phyloP scores from a whole-genome alignment of 352 stramenopile species.

The Phytophthora agathidicida region DNA sequence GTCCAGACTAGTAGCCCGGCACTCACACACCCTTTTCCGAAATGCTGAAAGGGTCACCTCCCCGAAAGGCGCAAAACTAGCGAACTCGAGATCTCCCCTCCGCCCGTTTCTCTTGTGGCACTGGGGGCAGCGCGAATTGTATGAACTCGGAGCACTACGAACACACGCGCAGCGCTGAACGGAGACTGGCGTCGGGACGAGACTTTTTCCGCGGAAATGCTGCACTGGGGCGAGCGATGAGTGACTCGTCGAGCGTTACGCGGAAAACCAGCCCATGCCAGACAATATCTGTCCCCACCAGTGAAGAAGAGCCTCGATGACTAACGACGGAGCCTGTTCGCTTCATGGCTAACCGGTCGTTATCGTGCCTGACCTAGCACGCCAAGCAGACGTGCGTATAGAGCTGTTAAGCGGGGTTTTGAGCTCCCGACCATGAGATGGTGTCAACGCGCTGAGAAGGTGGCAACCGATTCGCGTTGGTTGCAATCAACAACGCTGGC shows the following conservation, averaged over 20 bases:
- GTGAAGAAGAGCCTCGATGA: no score
- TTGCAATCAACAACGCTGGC: conserved; percentile 1
- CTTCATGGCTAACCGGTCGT: no score
- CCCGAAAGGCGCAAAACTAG: conserved; percentile 6
- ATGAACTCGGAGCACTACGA: no score
- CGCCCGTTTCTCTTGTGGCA: no score
- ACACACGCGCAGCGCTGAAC: conserved; percentile 9
- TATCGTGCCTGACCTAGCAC: no score
- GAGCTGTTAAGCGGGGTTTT: no score
- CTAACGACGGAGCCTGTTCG: no score
- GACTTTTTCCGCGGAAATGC: conserved; percentile 13
- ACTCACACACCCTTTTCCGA: neutral
- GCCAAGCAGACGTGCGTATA: no score
- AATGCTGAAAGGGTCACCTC: conserved; percentile 1
- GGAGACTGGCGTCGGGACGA: conserved; percentile 5
- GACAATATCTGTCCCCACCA: no score
- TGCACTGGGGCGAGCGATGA: neutral
- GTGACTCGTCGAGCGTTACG: conserved; percentile 6
- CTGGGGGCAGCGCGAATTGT: no score
- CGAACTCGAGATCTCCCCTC: neutral
- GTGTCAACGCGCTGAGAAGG: conserved; percentile 17
- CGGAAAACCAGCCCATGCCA: no score
- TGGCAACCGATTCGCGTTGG: conserved; percentile 1
- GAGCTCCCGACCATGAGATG: neutral
- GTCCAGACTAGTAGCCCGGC: neutral